Percentiles rank a stretch among this genome's conserved stretches.
phyloP scores from a whole-genome alignment of 768 basidiomycete species.

The Sporobolomyces pararoseus region DNA sequence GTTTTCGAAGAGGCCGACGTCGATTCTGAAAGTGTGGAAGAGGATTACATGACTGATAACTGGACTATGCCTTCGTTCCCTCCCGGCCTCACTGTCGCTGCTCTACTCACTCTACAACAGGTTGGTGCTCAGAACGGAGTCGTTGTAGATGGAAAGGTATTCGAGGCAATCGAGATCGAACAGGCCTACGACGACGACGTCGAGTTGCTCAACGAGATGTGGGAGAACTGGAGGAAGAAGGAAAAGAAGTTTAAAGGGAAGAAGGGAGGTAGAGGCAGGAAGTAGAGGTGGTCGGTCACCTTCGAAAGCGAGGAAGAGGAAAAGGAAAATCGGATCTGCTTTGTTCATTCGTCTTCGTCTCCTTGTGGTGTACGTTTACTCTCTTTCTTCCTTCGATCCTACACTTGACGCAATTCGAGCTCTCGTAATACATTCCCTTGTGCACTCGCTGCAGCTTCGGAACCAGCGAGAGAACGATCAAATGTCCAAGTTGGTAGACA shows the following conservation, averaged over 20 bases:
- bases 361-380: no score
- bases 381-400: no score
- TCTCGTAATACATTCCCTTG: no score
- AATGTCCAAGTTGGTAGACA: no score
- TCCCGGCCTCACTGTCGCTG: background rate
- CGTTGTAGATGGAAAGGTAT: background rate
- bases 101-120: background rate
- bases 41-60: background rate
- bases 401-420: no score
- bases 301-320: no score
- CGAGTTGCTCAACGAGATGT: background rate
- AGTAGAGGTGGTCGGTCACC: no score
- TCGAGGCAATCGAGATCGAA: background rate
- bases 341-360: no score
- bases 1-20: background rate
- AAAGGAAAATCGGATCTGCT: no score
- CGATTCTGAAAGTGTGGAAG: background rate
- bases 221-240: background rate
- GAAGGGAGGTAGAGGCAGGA: background rate
- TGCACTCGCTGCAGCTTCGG: no score
- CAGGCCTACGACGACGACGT: background rate
- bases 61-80: background rate
- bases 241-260: background rate
- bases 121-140: background rate
- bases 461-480: no score